A percentile compares a stretch with the other conserved stretches of the same genome.
Evolutionary conservation across 1,284 basidiomycete species (phyloP).

Genomic region (Apiotrichum gracile): DNA sequence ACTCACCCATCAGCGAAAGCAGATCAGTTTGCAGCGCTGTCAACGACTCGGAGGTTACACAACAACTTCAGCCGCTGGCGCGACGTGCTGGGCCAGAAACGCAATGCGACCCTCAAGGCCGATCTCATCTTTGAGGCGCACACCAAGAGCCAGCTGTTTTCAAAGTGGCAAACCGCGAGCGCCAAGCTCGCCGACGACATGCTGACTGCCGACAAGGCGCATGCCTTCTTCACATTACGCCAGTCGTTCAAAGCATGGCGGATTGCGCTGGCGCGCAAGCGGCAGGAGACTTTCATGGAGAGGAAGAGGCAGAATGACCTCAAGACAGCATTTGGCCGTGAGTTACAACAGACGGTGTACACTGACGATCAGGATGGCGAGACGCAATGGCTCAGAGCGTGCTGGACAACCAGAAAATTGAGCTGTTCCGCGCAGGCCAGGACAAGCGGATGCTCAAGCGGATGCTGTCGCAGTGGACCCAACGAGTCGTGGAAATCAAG

Average conservation of each 20-base stretch:
- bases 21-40: background rate
- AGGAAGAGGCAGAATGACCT: constrained; percentile 1
- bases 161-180: constrained; percentile 22
- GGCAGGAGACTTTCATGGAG: constrained; percentile 17
- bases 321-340: background rate
- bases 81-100: constrained; percentile 14
- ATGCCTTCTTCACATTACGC: constrained; percentile 33
- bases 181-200: constrained; percentile 16
- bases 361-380: constrained; percentile 12
- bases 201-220: constrained; percentile 30
- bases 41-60: constrained; percentile 1
- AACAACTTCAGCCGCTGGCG: constrained; percentile 27
- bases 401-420: constrained; percentile 7
- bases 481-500: constrained; percentile 37
- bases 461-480: constrained; percentile 28
- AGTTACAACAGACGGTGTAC: too few relatives aligned
- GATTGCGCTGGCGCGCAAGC: constrained; percentile 8
- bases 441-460: constrained; percentile 17
- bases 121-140: constrained; percentile 22
- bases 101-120: constrained; percentile 22
- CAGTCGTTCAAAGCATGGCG: constrained; percentile 29
- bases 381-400: constrained; percentile 10
- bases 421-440: constrained; percentile 10
- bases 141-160: constrained; percentile 9
- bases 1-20: constrained; percentile 8